phyloP scores from a whole-genome alignment of 2,329 filamentous ascomycete species.

The Hymenotorrendiella dingleyae region DNA sequence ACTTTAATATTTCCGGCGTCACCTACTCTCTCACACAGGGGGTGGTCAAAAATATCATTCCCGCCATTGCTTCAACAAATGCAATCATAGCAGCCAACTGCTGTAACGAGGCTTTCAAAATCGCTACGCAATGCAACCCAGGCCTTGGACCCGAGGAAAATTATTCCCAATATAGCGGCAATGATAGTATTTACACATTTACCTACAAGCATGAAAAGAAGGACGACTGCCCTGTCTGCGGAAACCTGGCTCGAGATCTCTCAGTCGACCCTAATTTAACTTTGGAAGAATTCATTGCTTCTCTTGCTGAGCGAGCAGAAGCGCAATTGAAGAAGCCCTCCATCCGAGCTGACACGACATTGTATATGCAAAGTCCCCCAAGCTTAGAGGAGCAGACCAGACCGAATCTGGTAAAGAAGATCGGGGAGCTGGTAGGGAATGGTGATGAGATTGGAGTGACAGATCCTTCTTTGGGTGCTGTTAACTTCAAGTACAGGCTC shows the following conservation, averaged over 20 bases:
- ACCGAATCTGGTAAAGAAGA: slow-evolving; percentile 72
- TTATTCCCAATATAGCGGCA: slow-evolving; percentile 99
- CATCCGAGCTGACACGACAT: slow-evolving; percentile 73
- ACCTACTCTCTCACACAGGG: slow-evolving; percentile 96
- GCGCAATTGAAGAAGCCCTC: slow-evolving; percentile 92
- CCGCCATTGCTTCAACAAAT: slow-evolving; percentile 95
- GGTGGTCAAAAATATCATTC: slow-evolving; percentile 99
- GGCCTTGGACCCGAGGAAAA: slow-evolving; percentile 73
- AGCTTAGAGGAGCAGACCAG: slow-evolving; percentile 79
- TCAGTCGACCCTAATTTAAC: slow-evolving; percentile 65
- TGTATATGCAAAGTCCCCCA: slow-evolving; percentile 84
- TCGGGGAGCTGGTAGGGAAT: slow-evolving; percentile 69
- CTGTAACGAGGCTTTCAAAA: slow-evolving; percentile 96
- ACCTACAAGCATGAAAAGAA: slow-evolving; percentile 95
- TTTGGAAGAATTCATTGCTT: slow-evolving; percentile 78
- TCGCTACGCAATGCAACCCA: slow-evolving; percentile 76
- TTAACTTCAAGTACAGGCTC: slow-evolving; percentile 30
- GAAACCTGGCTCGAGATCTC: slow-evolving; percentile 71
- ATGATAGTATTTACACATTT: slow-evolving; percentile 93
- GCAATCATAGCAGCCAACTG: slow-evolving; percentile 93
- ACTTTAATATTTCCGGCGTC: slow-evolving; percentile 88
- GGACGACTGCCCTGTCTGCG: slow-evolving; percentile 90
- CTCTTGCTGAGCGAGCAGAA: slow-evolving; percentile 75
- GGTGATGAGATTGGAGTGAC: slow-evolving; percentile 90
- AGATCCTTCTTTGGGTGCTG: slow-evolving; percentile 71